Conservation (phyloP, 2,329 filamentous ascomycete genomes). For the Neoscytalidium dimidiatum region DNA sequence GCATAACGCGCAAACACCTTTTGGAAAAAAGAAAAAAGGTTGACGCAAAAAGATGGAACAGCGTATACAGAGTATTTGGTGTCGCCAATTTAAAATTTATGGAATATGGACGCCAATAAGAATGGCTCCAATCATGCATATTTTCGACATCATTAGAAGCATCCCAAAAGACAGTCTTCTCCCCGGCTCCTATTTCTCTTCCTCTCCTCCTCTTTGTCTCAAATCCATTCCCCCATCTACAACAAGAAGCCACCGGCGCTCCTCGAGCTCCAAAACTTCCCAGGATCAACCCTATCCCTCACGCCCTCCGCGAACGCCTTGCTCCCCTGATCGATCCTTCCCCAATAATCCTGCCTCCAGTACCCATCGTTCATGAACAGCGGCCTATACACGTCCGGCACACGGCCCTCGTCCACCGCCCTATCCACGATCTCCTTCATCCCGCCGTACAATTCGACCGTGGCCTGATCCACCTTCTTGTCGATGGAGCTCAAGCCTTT, state of each 20-base stretch:
- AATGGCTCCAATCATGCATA: too few relatives aligned
- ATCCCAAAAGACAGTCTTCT: background rate
- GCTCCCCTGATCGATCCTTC: slow-evolving; percentile 34
- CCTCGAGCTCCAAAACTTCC: slow-evolving; percentile 42
- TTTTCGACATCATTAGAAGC: background rate
- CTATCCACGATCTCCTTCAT: slow-evolving; percentile 36
- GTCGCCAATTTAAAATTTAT: too few relatives aligned
- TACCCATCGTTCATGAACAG: slow-evolving; percentile 52
- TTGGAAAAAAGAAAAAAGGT: too few relatives aligned
- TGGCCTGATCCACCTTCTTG: slow-evolving; percentile 41
- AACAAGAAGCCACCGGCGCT: slow-evolving; percentile 41
- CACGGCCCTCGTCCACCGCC: slow-evolving; percentile 35
- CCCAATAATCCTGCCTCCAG: slow-evolving; percentile 48
- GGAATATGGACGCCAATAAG: too few relatives aligned
- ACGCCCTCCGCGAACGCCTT: slow-evolving; percentile 35
- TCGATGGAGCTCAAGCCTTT: slow-evolving; percentile 30
- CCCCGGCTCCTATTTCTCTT: background rate
- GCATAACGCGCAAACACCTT: too few relatives aligned
- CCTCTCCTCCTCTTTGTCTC: background rate
- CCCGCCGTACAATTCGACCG: slow-evolving; percentile 40
- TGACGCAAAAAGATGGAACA: too few relatives aligned
- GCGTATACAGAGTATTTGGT: too few relatives aligned
- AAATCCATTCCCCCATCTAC: background rate
- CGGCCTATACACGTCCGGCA: slow-evolving; percentile 45
- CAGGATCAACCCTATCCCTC: slow-evolving; percentile 41